Evolutionary conservation across 2,329 filamentous ascomycete genomes (phyloP), one percentile per base, ranked within the genome.

Genomic region (Diplodia mutila): DNA sequence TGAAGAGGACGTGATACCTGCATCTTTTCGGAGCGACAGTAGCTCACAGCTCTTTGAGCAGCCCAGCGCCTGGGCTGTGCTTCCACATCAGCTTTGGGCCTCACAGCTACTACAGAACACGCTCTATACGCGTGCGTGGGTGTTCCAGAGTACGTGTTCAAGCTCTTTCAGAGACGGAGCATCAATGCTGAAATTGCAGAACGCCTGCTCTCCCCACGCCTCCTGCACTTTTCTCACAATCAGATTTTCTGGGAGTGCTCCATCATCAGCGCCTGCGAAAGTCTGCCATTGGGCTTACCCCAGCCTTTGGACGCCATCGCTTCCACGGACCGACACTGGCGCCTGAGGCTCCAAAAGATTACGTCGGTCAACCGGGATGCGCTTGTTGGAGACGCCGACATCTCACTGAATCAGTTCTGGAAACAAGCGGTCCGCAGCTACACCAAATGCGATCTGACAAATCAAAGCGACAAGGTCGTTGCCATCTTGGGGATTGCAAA

Each of bases 401-500:
- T 71, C n/a, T 69, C 71, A 4, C 18, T 75, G 11, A 69, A 69
- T 21, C 29, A 51, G 0, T 74, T 74, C 57, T 76, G 75, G 75
- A 69, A 69, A 39, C 67, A 69, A 1, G 72, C 75, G 0, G 71
- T 75, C 3, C 67, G 51, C 0, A 72, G 69, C 9, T 75, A 75
- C 53, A 74, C 74, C 2, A 67, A 48, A 9, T 75, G 73, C 59
- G 55, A 70, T 2, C 57, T 76, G 14, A 74, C 72, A 1, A 69
- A 69, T 0, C 69, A 69, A 2, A 64, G 29, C 1, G 75, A 76
- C 52, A 75, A 75, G 61, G 51, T 70, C 0, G 68, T 73, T 6
- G 74, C 75, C 4, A 69, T 75, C 16, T 76, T 72, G 74, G 71
- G 75, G n/a, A 72, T 76, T 8, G 75, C 74, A 6, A 75, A 74